A percentile compares a stretch with the other conserved stretches of the same genome.
Conservation (phyloP, 1,284 basidiomycete species). For the Neotropicomus parvogracilis region DNA sequence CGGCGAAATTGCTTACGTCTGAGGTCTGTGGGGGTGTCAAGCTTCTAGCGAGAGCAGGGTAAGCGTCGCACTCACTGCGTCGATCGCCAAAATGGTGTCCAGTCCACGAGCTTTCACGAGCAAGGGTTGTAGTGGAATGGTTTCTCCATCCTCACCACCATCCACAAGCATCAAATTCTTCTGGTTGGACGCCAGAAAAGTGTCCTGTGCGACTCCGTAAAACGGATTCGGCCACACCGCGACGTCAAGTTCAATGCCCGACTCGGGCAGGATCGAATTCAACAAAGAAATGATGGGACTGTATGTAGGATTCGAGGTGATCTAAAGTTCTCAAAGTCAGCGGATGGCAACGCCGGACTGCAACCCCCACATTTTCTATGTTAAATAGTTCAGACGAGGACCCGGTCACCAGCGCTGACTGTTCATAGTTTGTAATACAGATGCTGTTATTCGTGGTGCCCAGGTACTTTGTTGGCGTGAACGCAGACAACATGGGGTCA, state of each 20-base stretch:
- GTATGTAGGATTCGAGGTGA: conserved; percentile 19
- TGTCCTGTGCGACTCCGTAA: conserved; percentile 35
- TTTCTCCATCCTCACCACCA: conserved; percentile 43
- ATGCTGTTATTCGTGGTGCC: conserved; percentile 42
- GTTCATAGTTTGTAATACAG: conserved; percentile 51
- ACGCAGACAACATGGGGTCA: conserved; percentile 44
- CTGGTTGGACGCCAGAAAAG: conserved; percentile 38
- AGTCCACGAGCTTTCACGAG: conserved; percentile 48
- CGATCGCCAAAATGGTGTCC: conserved; percentile 53
- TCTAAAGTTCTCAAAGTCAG: conserved; percentile 2
- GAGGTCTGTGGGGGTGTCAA: conserved; percentile 23
- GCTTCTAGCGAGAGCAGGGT: not conserved
- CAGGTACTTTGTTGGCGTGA: conserved; percentile 40
- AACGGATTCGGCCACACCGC: conserved; percentile 43
- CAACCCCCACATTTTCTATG: conserved; percentile 20
- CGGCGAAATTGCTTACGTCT: conserved; percentile 36
- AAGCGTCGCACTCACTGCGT: conserved; percentile 36
- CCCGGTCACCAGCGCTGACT: conserved; percentile 40
- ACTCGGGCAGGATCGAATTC: conserved; percentile 24
- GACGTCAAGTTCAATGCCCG: conserved; percentile 27
- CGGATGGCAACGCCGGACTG: not conserved
- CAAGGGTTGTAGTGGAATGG: conserved; percentile 50
- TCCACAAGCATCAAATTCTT: conserved; percentile 38
- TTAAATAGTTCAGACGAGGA: conserved; percentile 44
- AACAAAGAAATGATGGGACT: conserved; percentile 29